Conservation (phyloP, 305 asterid genomes). For the Rubia tinctorum region DNA sequence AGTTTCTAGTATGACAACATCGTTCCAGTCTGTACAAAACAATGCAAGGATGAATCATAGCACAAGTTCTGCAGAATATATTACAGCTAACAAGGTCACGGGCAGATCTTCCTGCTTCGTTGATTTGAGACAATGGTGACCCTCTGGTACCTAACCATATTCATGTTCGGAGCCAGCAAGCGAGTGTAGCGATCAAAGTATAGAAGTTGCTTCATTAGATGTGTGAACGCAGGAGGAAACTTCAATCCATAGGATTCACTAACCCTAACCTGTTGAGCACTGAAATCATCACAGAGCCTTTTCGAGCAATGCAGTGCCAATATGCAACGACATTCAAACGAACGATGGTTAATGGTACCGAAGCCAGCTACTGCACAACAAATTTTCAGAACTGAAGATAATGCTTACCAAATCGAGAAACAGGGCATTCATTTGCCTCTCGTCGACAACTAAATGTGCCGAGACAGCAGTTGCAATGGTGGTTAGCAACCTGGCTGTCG, state of each 20-base stretch:
- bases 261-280: slow-evolving; percentile 63
- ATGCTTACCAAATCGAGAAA: slow-evolving; percentile 85
- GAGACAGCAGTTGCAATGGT: slow-evolving; percentile 84
- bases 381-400: not conserved
- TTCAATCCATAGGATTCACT: slow-evolving; percentile 93
- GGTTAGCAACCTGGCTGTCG: slow-evolving; percentile 50
- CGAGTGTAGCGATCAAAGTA: slow-evolving; percentile 95
- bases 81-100: not conserved
- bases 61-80: not conserved
- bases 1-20: not conserved
- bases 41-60: too few relatives aligned
- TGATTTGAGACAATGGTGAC: slow-evolving; percentile 22
- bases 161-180: slow-evolving; percentile 85
- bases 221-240: slow-evolving; percentile 97
- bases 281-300: not conserved
- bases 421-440: slow-evolving; percentile 92
- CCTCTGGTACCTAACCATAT: slow-evolving; percentile 96
- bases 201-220: slow-evolving; percentile 91
- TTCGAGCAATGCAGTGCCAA: too few relatives aligned
- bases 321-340: not conserved
- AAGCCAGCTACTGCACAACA: not conserved
- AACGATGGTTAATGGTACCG: not conserved
- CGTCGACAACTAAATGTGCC: slow-evolving; percentile 78
- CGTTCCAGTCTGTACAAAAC: not conserved
- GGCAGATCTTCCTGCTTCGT: slow-evolving; percentile 3